Base-by-base conservation (phyloP, 768 basidiomycete species). In the Tephrocybe sp. region DNA sequence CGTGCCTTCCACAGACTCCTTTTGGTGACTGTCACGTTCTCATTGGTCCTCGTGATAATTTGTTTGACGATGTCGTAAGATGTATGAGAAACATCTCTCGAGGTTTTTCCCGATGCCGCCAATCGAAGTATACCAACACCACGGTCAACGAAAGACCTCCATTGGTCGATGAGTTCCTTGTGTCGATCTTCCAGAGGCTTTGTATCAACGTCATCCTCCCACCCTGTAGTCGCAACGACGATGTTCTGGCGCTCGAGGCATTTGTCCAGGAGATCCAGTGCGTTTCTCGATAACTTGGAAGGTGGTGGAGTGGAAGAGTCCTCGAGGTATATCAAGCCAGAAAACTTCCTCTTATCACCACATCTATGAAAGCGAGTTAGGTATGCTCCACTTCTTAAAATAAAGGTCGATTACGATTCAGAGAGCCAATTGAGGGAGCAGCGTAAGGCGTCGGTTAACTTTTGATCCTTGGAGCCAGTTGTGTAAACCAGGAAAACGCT, bases 321-420 rank as follows among this genome's bases (percentile, higher is more conserved):
- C 30, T 57, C 52, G 7, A 57, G 48, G 32, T 53, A 50, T 23
- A 57, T 48, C 34, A 57, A 33, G 20, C 55, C 55, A 38, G 55
- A 46, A 17, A 57, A 43, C 45, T 47, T 53, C 33, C 44, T 53
- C 35, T 39, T 41, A 23, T 48, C 39, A 7, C 33, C 39, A 26
- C 31, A 39, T 30, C 55, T 56, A 22, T 14, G 14, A 30, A 14
- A 13, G 17, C 40, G 5, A 17, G 3, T 49, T 33, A 41, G 31
- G 8, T 26, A 42, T 42, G 8, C 12, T 6, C 4, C 6, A 0
- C 3, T n/a, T 40, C 20, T 6, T 30, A 26, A 11, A 16, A 17
- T 10, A 26, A 49, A 49, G 35, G n/a, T 31, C 19, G 42, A 39
- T n/a, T 39, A 57, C 55, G 36, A 45, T n/a, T 57, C 51, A 36